Evolutionary conservation across 148 eudicot genomes (phyloP).

Genomic region (Pharnaceum exiguum): DNA sequence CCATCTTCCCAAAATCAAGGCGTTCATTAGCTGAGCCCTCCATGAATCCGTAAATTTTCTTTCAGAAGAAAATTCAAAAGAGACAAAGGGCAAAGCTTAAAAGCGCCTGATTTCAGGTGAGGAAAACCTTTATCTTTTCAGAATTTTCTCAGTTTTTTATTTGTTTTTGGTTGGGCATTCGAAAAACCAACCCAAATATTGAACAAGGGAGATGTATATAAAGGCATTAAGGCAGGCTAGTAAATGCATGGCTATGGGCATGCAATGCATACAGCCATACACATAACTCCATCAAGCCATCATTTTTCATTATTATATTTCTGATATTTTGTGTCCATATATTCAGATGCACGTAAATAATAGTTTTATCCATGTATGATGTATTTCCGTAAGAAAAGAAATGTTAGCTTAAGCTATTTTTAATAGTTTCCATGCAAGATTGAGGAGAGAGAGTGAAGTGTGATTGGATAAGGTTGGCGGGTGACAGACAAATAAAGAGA

Average conservation of each 20-base stretch:
- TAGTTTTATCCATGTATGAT: not conserved
- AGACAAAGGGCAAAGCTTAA: conserved; percentile 13
- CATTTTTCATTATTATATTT: not conserved
- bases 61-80: not conserved
- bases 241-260: too few species aligned
- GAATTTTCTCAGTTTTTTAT: too few species aligned
- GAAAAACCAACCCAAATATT: too few species aligned
- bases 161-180: too few species aligned
- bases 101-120: conserved; percentile 7
- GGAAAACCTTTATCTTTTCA: not conserved
- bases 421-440: not conserved
- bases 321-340: not conserved
- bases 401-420: not conserved
- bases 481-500: not conserved
- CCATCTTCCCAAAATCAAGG: conserved; percentile 96
- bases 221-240: not conserved
- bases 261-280: conserved; percentile 18
- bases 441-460: not conserved
- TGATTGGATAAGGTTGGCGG: conserved; percentile 33
- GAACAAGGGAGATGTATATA: too few species aligned
- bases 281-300: too few species aligned
- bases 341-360: not conserved
- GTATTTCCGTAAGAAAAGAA: not conserved
- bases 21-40: conserved; percentile 72
- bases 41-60: conserved; percentile 27